A percentile compares a stretch with the other conserved stretches of the same genome.
Conservation (phyloP, 2,329 filamentous ascomycete genomes). For the Aureobasidium uvarum region DNA sequence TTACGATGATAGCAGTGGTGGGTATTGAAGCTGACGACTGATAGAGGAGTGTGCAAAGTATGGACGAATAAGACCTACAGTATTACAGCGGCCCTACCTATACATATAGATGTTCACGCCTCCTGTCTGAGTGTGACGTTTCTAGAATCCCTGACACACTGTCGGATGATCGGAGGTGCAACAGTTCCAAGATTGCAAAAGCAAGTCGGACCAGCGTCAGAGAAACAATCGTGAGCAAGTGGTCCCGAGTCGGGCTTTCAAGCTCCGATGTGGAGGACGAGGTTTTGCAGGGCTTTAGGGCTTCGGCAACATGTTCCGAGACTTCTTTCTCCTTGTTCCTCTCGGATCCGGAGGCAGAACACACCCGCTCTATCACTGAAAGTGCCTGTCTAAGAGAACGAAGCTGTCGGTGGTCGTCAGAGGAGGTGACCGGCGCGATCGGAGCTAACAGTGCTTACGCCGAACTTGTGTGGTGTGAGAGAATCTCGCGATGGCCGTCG, state of each 20-base stretch:
- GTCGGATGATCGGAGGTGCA: slow-evolving; percentile 10
- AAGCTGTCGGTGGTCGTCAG: background rate
- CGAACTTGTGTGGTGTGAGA: background rate
- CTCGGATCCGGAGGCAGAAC: slow-evolving; percentile 10
- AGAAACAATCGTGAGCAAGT: background rate
- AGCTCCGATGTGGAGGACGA: background rate
- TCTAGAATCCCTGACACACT: background rate
- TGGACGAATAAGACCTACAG: background rate
- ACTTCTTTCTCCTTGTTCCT: background rate
- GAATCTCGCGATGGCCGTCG: background rate
- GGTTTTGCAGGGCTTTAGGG: background rate
- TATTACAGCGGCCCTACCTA: background rate
- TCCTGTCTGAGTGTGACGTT: background rate
- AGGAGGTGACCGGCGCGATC: background rate
- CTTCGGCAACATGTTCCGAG: background rate
- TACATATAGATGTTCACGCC: slow-evolving; percentile 1
- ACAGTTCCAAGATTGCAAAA: slow-evolving; percentile 8
- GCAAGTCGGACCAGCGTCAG: slow-evolving; percentile 17
- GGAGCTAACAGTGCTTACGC: background rate
- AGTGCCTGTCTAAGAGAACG: background rate
- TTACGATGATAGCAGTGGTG: background rate
- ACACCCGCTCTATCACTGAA: background rate
- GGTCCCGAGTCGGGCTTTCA: background rate
- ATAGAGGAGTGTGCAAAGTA: background rate
- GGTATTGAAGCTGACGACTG: background rate